Evolutionary conservation across 2,329 filamentous ascomycete species (phyloP), one percentile per base, ranked within the genome.

Genomic region (Aspergillus sp.): DNA sequence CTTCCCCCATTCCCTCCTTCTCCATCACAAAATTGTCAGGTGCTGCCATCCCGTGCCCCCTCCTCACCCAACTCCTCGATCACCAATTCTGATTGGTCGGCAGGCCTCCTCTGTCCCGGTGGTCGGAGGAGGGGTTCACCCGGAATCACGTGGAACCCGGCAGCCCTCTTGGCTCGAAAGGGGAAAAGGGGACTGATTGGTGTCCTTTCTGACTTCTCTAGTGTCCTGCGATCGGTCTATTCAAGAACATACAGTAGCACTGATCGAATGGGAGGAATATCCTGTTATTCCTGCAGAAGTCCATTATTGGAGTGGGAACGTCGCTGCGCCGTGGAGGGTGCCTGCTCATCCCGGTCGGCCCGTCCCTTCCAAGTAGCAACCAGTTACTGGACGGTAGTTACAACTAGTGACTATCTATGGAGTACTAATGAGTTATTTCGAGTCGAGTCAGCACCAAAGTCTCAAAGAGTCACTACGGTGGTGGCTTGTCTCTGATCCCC

Each of bases 1-100:
- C 59, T 62, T 61, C 25, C 23, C 23, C 7, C 25, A 28, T 28
- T 28, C 59, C 65, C 65, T 63, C 62, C 59, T 53, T 56, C 49
- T 47, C 50, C 57, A 15, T 62, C 52, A 59, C 15, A 10, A 52
- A 23, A 65, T 65, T 65, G 70, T 78, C 76, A 78, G 72, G 74
- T 77, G 76, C 69, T 66, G 60, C 57, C 61, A 69, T 75, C 75
- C 75, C 75, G 74, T 77, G 75, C 69, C 72, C 64, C 74, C 68
- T 69, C 70, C 61, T 65, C 63, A 55, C 52, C 65, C 64, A 65
- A 66, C 64, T 41, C 43, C 28, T 28, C 55, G 13, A 12, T 55
- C 25, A 9, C 5, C 17, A 1, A 7, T 8, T 45, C 53, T 74
- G 66, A 76, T 76, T 76, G 71, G 74, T 49, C 53, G 6, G 17